Base-by-base conservation (phyloP, 2,329 filamentous ascomycete genomes). In the Acephala macrosclerotiorum region DNA sequence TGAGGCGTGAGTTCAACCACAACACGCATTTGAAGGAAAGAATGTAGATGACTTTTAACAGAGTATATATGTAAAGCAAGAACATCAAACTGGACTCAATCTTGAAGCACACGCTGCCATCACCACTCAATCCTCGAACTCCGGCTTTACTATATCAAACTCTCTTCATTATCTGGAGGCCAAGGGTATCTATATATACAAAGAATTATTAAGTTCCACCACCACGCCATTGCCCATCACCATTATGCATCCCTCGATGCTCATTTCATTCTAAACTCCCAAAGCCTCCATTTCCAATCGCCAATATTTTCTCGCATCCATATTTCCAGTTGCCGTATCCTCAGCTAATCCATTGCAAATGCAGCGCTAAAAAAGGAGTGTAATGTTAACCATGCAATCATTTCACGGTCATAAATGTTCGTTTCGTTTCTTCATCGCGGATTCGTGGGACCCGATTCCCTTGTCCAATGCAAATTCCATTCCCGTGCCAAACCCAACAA, bases 311-410 rank as follows among this genome's bases (percentile, higher is more conserved):
- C 33, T 33, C 9, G 4, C 29, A 33, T 33, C 29, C 29, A 33
- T 33, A 9, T 56, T 57, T 20, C 35, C 29, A 9, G 8, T 57
- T 57, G n/a, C 55, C 29, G 22, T 14, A 35, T 25, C 16, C n/a
- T 6, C 38, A 36, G n/a, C n/a, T n/a, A n/a, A n/a, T n/a, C n/a
- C n/a, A n/a, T n/a, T 59, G n/a, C 33, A 20, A 29, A 60, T 60
- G 58, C 58, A 40, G 53, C 58, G 58, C 58, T 57, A 60, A 60
- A 59, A n/a, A 64, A 64, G 58, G 58, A 65, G 58, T 61, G 58
- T 65, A 51, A 20, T 60, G 29, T 38, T 29, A 22, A 51, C n/a
- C 11, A 12, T 49, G 49, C 7, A 29, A 18, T 14, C n/a, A 16
- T 20, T 26, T 11, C 49, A n/a, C 29, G 22, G 38, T 14, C 38